phyloP scores from a whole-genome alignment of 192 early-diverging fungal species.

The Hyaloraphidium curvatum region DNA sequence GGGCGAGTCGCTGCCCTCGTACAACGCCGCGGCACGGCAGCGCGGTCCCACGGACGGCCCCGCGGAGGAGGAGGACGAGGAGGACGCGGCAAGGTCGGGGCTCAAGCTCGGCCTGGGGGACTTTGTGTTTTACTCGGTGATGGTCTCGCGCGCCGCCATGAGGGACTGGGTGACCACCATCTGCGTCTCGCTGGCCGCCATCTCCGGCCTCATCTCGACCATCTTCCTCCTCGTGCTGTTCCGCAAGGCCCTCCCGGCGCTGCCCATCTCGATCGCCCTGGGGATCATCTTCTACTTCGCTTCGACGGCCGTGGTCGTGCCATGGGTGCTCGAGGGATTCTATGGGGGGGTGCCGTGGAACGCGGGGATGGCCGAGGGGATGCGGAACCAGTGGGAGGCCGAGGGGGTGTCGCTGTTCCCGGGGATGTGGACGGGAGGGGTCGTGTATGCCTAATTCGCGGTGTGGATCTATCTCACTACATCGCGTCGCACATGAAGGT shows the following conservation, averaged over 20 bases:
- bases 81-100: slow-evolving; percentile 40
- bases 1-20: no score
- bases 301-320: slow-evolving; percentile 9
- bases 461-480: no score
- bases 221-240: slow-evolving; percentile 69
- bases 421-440: no score
- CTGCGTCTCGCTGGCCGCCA: slow-evolving; percentile 49
- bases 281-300: slow-evolving; percentile 67
- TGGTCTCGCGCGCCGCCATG: slow-evolving; percentile 54
- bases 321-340: no score
- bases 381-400: no score
- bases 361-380: no score
- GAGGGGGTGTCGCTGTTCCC: no score
- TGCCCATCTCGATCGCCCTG: slow-evolving; percentile 73
- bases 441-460: no score
- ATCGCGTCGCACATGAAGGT: no score
- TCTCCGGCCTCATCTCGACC: slow-evolving; percentile 71
- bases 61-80: slow-evolving; percentile 24
- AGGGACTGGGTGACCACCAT: slow-evolving; percentile 59
- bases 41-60: background rate
- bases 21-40: no score
- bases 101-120: slow-evolving; percentile 75
- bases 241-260: slow-evolving; percentile 62
- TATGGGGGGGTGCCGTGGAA: no score
- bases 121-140: slow-evolving; percentile 77